Conservation (phyloP, 1,139 yeast genomes). For the Yamadazyma sp. region DNA sequence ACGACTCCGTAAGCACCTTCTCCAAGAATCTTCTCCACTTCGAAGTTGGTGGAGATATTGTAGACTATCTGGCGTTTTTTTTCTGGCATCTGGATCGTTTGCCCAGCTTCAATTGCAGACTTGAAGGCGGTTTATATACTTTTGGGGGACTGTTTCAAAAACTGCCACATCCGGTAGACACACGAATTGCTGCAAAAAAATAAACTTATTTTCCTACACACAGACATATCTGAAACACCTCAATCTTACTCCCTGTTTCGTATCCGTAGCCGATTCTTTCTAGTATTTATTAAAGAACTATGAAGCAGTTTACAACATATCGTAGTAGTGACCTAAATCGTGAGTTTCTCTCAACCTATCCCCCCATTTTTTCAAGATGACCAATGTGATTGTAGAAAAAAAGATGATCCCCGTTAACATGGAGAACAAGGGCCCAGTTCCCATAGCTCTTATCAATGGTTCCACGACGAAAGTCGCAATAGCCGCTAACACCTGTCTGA, state of each 20-base stretch:
- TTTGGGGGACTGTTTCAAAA: neutral
- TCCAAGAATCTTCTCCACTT: conserved; percentile 45
- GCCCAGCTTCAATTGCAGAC: neutral
- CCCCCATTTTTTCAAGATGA: conserved; percentile 58
- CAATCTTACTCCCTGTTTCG: too few species aligned
- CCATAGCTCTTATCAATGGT: conserved; percentile 62
- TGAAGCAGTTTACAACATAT: conserved; percentile 18
- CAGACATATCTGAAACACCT: conserved; percentile 3
- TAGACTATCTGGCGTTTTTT: conserved; percentile 20
- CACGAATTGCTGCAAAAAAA: conserved; percentile 7
- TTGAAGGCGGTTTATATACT: neutral
- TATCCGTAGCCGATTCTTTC: too few species aligned
- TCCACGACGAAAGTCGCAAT: conserved; percentile 73
- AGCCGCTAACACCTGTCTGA: conserved; percentile 74
- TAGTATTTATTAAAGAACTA: too few species aligned
- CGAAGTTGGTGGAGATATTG: conserved; percentile 34
- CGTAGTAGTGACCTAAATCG: conserved; percentile 60
- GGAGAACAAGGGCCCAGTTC: conserved; percentile 68
- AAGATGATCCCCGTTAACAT: conserved; percentile 61
- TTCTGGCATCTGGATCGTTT: neutral
- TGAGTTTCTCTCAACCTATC: conserved; percentile 63
- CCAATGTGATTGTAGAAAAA: conserved; percentile 42
- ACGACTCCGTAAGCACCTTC: conserved; percentile 50
- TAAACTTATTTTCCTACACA: neutral
- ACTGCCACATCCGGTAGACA: conserved; percentile 8